phyloP scores from a whole-genome alignment of 768 basidiomycete genomes.

The Cystofilobasidium bisporidii region DNA sequence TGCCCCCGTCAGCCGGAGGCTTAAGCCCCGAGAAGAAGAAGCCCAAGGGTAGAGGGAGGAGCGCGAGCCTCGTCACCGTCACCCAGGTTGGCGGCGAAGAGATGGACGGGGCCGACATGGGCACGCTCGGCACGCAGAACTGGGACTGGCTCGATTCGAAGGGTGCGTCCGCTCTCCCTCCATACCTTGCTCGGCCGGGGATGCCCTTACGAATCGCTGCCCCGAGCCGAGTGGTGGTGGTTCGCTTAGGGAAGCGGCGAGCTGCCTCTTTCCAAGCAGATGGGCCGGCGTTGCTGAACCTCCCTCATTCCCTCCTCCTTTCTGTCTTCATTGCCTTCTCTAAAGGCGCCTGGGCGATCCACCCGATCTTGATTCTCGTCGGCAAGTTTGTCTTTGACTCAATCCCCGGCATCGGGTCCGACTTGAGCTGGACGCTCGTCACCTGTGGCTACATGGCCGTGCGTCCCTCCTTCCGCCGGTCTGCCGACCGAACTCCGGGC shows the following conservation, averaged over 20 bases:
- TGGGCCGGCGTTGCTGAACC: too few species aligned
- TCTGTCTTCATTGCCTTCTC: too few species aligned
- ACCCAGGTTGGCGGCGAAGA: conserved; percentile 42
- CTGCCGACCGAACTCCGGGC: neutral
- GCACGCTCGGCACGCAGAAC: conserved; percentile 40
- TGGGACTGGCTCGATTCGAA: conserved; percentile 42
- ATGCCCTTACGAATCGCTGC: neutral
- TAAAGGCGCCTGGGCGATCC: conserved; percentile 99
- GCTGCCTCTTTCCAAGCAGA: too few species aligned
- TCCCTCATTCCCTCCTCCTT: conserved; percentile 10
- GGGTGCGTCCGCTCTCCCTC: conserved; percentile 34
- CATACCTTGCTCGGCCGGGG: neutral
- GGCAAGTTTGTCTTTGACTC: conserved; percentile 91
- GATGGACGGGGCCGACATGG: conserved; percentile 38
- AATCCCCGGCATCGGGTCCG: conserved; percentile 84
- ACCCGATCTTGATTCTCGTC: conserved; percentile 77
- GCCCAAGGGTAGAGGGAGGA: conserved; percentile 36
- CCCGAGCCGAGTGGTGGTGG: too few species aligned
- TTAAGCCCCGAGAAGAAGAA: neutral
- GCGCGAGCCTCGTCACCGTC: conserved; percentile 40
- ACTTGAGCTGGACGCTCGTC: conserved; percentile 89
- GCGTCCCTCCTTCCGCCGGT: conserved; percentile 38
- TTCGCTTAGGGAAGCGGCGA: too few species aligned
- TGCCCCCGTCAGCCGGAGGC: neutral
- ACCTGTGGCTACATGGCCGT: conserved; percentile 85